These are phyloP conservation scores for Neurospora sublineolata DNA, from an alignment of 495 filamentous ascomycete species.

Conservation along the genomic window DNA sequence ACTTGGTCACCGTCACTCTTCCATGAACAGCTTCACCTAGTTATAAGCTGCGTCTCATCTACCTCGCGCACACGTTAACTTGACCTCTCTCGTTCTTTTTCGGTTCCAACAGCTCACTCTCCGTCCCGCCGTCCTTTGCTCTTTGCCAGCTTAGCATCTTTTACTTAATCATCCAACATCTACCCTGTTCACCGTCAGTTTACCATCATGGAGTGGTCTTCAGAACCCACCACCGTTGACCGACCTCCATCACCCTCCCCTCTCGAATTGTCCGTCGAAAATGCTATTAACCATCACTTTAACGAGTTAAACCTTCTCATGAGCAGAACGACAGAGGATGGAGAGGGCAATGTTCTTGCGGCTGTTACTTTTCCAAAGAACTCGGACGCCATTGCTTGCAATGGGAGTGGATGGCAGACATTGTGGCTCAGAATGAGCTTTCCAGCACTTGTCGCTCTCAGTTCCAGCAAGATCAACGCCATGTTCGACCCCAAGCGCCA, in stretches of 20 bases:
- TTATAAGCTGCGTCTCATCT: not conserved
- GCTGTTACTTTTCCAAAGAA: conserved; percentile 38
- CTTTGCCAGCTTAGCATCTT: not conserved
- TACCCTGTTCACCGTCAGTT: not conserved
- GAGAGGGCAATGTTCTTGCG: conserved; percentile 42
- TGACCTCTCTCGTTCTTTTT: not conserved
- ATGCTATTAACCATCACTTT: not conserved
- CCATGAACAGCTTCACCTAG: not conserved
- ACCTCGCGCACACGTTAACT: not conserved
- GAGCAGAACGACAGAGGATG: conserved; percentile 10
- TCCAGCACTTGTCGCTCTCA: conserved; percentile 32
- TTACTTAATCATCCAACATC: not conserved
- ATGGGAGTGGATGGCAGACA: conserved; percentile 14
- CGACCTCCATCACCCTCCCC: not conserved
- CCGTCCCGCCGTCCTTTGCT: not conserved
- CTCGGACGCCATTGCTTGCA: conserved; percentile 12
- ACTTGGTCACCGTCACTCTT: not conserved
- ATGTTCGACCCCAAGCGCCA: conserved; percentile 36
- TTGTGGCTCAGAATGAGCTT: conserved; percentile 34
- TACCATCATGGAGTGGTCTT: not conserved
- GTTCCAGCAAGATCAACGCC: conserved; percentile 38
- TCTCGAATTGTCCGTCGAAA: not conserved
- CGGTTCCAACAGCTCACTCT: not conserved
- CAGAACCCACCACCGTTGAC: not conserved
- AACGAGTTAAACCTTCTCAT: not conserved